A percentile compares a stretch with the other conserved stretches of the same genome.
Conservation (phyloP, 2,329 filamentous ascomycete genomes). For the Tolypocladium ovalisporum region DNA sequence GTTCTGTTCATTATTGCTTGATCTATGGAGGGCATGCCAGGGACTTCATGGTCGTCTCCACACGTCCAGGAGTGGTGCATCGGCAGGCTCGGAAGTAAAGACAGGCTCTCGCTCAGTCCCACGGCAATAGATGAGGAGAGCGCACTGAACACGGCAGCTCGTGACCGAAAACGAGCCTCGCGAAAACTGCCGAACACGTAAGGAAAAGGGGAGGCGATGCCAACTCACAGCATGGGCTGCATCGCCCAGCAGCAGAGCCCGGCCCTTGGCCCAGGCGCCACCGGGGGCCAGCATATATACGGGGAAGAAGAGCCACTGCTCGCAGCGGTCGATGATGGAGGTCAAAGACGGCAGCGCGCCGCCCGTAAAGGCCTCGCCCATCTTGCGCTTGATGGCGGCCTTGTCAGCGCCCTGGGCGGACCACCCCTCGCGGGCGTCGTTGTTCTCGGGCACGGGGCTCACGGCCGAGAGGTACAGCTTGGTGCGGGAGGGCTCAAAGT, state of each 20-base stretch:
- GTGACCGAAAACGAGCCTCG: neutral
- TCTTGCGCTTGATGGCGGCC: constrained; percentile 7
- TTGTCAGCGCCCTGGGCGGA: constrained; percentile 10
- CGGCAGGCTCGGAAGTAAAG: neutral
- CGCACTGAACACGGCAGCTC: neutral
- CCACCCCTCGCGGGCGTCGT: constrained; percentile 14
- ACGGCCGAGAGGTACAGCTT: constrained; percentile 11
- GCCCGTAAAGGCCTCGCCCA: constrained; percentile 6
- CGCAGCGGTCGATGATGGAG: constrained; percentile 10
- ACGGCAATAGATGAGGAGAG: neutral
- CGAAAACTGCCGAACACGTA: neutral
- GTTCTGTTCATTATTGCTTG: neutral
- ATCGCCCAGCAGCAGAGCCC: constrained; percentile 40
- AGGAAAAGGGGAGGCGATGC: neutral
- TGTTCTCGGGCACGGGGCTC: constrained; percentile 9
- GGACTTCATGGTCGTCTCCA: neutral
- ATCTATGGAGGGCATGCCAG: neutral
- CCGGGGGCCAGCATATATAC: constrained; percentile 22
- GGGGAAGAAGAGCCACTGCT: constrained; percentile 22
- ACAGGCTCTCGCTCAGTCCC: neutral
- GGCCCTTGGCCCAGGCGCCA: constrained; percentile 23
- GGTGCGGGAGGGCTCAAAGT: constrained; percentile 9
- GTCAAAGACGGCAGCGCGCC: constrained; percentile 7
- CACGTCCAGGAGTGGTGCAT: neutral
- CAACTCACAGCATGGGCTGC: constrained; percentile 36